A percentile compares a stretch with the other conserved stretches of the same genome.
Conservation (phyloP, 108 stramenopile genomes). For the Conticribra weissflogii region DNA sequence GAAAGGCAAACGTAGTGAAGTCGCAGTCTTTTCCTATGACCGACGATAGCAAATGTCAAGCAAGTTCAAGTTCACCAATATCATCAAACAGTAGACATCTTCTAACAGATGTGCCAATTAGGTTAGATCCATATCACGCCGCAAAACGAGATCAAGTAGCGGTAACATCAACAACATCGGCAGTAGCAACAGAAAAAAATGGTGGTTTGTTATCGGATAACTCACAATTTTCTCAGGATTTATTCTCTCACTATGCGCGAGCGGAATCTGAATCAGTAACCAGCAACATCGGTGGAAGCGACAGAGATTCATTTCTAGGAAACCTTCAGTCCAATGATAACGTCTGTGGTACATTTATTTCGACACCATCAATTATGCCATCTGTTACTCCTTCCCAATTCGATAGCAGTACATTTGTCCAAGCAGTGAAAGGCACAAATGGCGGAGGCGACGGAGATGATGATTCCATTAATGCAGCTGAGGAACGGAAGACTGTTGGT, state of each 20-base stretch:
- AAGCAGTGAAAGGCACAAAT: slow-evolving; percentile 58
- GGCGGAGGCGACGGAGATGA: slow-evolving; percentile 49
- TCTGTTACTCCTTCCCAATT: slow-evolving; percentile 1
- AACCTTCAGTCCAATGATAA: slow-evolving; percentile 6
- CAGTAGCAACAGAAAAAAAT: neutral
- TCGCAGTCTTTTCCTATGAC: no score
- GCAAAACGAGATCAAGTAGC: neutral
- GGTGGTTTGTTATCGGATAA: neutral
- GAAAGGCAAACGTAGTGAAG: neutral
- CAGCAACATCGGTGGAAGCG: slow-evolving; percentile 13
- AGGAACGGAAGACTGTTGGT: slow-evolving; percentile 82
- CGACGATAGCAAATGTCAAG: no score
- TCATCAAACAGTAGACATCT: no score
- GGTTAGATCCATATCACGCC: neutral
- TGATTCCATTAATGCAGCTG: slow-evolving; percentile 74
- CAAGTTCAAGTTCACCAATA: no score
- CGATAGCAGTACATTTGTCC: slow-evolving; percentile 41
- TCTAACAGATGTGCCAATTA: neutral
- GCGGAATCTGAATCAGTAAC: slow-evolving; percentile 20
- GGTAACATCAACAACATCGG: neutral
- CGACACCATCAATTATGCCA: slow-evolving; percentile 6
- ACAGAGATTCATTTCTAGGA: slow-evolving; percentile 22
- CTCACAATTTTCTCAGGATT: slow-evolving; percentile 47
- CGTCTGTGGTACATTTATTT: slow-evolving; percentile 21
- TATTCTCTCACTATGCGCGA: slow-evolving; percentile 66